A percentile compares a stretch with the other conserved stretches of the same genome.
These are phyloP conservation scores for Cladobotryum mycophilum DNA, from an alignment of 2,329 filamentous ascomycete species.

Conservation along the genomic window DNA sequence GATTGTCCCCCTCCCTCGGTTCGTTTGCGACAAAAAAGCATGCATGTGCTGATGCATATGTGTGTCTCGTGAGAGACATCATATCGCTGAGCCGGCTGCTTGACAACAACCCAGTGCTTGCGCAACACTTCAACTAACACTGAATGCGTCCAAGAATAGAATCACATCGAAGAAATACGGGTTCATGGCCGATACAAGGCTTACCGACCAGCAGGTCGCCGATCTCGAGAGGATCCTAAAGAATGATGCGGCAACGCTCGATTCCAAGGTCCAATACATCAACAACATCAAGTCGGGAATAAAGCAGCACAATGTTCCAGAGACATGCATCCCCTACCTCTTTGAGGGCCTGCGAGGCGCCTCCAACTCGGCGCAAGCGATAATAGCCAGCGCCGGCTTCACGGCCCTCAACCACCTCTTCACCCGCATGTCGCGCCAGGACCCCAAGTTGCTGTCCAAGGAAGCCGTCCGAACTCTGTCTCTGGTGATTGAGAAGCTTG, in stretches of 20 bases:
- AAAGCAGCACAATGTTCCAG: slow-evolving; percentile 87
- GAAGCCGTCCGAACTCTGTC: slow-evolving; percentile 67
- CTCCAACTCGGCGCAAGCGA: slow-evolving; percentile 68
- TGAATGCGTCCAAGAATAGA: slow-evolving; percentile 5
- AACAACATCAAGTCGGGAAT: slow-evolving; percentile 77
- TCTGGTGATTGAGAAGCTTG: slow-evolving; percentile 74
- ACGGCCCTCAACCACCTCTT: slow-evolving; percentile 82
- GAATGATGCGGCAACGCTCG: slow-evolving; percentile 56
- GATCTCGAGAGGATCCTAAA: slow-evolving; percentile 47
- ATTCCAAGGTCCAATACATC: slow-evolving; percentile 65
- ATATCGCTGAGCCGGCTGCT: background rate
- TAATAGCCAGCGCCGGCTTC: slow-evolving; percentile 75
- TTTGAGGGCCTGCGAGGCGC: slow-evolving; percentile 78
- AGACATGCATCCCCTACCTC: slow-evolving; percentile 61
- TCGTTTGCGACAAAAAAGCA: slow-evolving; percentile 1
- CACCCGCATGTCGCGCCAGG: slow-evolving; percentile 79
- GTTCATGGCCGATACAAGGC: slow-evolving; percentile 47
- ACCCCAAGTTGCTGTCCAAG: slow-evolving; percentile 64
- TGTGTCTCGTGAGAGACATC: background rate
- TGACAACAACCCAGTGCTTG: background rate
- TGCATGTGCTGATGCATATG: background rate
- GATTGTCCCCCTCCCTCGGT: background rate
- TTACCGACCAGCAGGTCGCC: slow-evolving; percentile 53
- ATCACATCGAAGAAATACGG: background rate
- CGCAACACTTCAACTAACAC: background rate